Evolutionary conservation across 2,329 filamentous ascomycete species (phyloP), one percentile per base, ranked within the genome.

Genomic region (Iodosphaeria phyllophila): DNA sequence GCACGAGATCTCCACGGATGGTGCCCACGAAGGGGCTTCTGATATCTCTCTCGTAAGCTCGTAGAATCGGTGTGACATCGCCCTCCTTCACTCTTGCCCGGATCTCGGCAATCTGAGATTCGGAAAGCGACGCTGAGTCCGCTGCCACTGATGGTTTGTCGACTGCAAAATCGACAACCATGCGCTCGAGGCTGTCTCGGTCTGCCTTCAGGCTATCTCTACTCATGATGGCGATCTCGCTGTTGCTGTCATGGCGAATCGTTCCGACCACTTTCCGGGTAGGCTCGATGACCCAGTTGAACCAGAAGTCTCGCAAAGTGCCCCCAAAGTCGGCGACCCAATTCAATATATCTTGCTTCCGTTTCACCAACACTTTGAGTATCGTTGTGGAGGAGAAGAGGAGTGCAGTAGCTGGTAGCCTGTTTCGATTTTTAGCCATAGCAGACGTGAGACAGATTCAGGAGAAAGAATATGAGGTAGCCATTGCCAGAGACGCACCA

Each of bases 221-320:
- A 52, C 83, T 93, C 77, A 98, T 89, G 35, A 98, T 78, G 22
- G 86, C 89, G 35, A 98, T 86, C 44, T 95, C 86, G 43, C 82
- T 92, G 36, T 73, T 76, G 39, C 79, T 72, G 40, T 95, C 82
- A 46, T 95, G 89, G 5, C 86, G 73, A 36, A 98, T 95, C 0
- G 89, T 98, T 24, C 75, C 73, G 29, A 98, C 67, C 11, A 98
- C 62, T 44, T 82, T 86, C 38, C 70, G 70, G 1, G 71, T 60
- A 0, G 89, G 89, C 34, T 92, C 76, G 8, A 98, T 56, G 3
- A 98, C 76, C 89, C 89, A 98, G 46, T 98, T 98, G 31, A 73
- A 60, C 78, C 84, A 93, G 44, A 98, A 98, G 47, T 92, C 86
- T 27, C 78, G 64, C 1, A 73, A 54, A 0, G 89, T 98, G 2